Evolutionary conservation across 345 rosid genomes (phyloP).

Genomic region (Mallotus nudiflorus): DNA sequence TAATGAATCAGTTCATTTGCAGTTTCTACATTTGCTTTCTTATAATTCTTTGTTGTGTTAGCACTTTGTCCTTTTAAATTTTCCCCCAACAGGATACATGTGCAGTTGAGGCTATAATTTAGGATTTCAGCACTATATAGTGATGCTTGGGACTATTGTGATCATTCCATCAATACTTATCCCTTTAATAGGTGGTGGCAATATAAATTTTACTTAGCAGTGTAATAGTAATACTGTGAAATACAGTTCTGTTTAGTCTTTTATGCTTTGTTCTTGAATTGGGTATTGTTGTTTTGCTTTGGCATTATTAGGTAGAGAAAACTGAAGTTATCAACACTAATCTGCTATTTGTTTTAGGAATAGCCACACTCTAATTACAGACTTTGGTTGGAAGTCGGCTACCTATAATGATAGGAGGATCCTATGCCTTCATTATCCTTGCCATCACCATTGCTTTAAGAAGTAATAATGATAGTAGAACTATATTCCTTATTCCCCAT

Average conservation of each 20-base stretch:
- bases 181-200: constrained; percentile 84
- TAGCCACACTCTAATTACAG: constrained; percentile 72
- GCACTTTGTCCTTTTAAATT: too few species aligned
- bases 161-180: constrained; percentile 66
- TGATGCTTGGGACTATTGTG: constrained; percentile 85
- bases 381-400: constrained; percentile 73
- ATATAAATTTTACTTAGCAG: constrained; percentile 47
- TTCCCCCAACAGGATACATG: too few species aligned
- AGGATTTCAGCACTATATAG: constrained; percentile 92
- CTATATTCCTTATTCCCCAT: constrained; percentile 43
- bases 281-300: constrained; percentile 1
- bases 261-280: too few species aligned
- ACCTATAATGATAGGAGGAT: constrained; percentile 82
- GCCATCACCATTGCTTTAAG: constrained; percentile 63
- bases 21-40: too few species aligned
- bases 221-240: not conserved
- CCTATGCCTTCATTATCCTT: constrained; percentile 74
- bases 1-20: too few species aligned
- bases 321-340: constrained; percentile 78
- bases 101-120: constrained; percentile 73
- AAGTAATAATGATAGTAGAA: constrained; percentile 20
- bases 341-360: constrained; percentile 68
- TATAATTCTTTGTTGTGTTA: too few species aligned
- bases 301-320: constrained; percentile 59
- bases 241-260: not conserved